Evolutionary conservation across 805 yeast genomes (phyloP).

Genomic region (Yamadazyma tumulicola): DNA sequence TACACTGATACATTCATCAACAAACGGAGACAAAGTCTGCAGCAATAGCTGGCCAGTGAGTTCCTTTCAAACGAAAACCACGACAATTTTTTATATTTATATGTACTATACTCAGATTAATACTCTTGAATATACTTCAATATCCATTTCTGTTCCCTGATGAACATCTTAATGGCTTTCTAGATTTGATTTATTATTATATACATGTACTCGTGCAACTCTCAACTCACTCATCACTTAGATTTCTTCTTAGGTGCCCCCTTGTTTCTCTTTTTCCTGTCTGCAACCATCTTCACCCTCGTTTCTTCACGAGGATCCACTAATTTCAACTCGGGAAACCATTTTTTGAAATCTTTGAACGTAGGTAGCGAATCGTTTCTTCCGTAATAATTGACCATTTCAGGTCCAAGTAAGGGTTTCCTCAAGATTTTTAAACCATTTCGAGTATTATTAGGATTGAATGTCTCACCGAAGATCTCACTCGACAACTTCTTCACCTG

Average conservation of each 20-base stretch:
- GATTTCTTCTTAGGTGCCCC: conserved; percentile 77
- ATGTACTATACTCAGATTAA: too few relatives aligned
- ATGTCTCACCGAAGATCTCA: conserved; percentile 63
- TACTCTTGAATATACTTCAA: too few relatives aligned
- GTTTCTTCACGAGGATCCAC: conserved; percentile 68
- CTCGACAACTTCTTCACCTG: conserved; percentile 60
- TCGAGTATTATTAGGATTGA: conserved; percentile 62
- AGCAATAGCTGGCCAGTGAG: too few relatives aligned
- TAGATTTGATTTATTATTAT: too few relatives aligned
- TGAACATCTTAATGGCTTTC: too few relatives aligned
- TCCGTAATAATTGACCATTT: conserved; percentile 70
- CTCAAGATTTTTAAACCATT: conserved; percentile 72
- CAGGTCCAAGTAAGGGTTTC: conserved; percentile 68
- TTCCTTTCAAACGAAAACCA: too few relatives aligned
- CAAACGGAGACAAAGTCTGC: conserved; percentile 8
- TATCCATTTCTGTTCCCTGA: too few relatives aligned
- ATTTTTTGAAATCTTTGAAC: conserved; percentile 53
- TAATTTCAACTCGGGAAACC: conserved; percentile 51
- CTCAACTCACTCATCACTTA: conserved; percentile 4
- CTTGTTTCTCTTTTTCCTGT: conserved; percentile 79
- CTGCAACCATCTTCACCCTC: conserved; percentile 59
- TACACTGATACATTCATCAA: conserved; percentile 13
- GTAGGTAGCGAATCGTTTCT: conserved; percentile 61
- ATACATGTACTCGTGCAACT: not conserved
- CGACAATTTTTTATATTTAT: too few relatives aligned